Evolutionary conservation across 73 alveolate species (phyloP), one percentile per base, ranked within the genome.

Genomic region (Tetrahymena borealis): DNA sequence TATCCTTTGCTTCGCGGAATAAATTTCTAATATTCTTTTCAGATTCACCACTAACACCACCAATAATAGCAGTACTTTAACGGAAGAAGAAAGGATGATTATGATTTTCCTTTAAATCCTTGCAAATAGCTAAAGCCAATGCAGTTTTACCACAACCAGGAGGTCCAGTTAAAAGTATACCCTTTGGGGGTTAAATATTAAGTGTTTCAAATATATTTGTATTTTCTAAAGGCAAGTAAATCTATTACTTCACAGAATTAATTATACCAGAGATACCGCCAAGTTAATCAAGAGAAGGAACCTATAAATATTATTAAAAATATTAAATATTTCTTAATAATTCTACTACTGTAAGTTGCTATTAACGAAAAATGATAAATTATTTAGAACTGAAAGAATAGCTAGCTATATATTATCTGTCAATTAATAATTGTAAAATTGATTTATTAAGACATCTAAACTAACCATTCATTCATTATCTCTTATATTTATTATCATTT

Each of bases 1-100:
- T 96, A 40, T 97, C 96, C 35, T 92, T 95, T 11, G 99, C 99
- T 32, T 98, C 98, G 90, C 97, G 96, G 95, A 99, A 99, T 39
- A 99, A 93, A 78, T 97, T 95, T 91, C 99, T 94, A 79, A 99
- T 97, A 43, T 98, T 98, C 85, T 99, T 99, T 92, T 99, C 98
- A 35, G 97, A 90, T 42, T 95, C 97, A 24, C 97, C 99, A 79
- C 91, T 39, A 28, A 92, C 78, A 39, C 93, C 90, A 38, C 93
- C 95, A 31, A 92, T 92, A 28, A 92, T 79, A 37, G 90, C 95
- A 43, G 95, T 90, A n/a, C 95, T 92, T 43, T 92, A 79, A 24
- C 85, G 42, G 90, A 92, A 79, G 39, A 92, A 92, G 24, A 92
- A 79, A 79, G 92, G 90, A 32, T 79, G 78, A 35, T 92, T 39